Percentiles rank a stretch among this genome's conserved stretches.
Conservation (phyloP, 176 grass and related monocot genomes). For the Juncus inflexus region DNA sequence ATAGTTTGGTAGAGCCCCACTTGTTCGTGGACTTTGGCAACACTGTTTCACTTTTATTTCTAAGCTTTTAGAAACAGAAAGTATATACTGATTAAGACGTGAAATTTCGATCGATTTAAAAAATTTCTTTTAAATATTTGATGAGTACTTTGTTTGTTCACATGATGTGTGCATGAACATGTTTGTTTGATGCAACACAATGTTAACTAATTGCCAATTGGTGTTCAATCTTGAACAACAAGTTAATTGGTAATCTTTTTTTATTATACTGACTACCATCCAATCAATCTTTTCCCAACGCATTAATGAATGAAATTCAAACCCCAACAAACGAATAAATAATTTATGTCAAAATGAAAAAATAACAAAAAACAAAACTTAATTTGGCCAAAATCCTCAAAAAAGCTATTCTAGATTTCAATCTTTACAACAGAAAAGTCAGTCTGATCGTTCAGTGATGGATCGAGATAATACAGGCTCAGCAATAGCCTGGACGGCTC, state of each 20-base stretch:
- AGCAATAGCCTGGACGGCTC: slow-evolving; percentile 40
- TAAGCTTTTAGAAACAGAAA: slow-evolving; percentile 9
- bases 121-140: neutral
- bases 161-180: too few species aligned
- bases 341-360: slow-evolving; percentile 15
- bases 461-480: slow-evolving; percentile 43
- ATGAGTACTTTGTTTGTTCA: too few species aligned
- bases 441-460: slow-evolving; percentile 53
- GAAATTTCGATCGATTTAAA: neutral
- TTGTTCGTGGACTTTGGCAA: slow-evolving; percentile 6
- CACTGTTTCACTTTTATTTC: neutral
- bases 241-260: neutral
- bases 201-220: too few species aligned
- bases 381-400: neutral
- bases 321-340: slow-evolving; percentile 30
- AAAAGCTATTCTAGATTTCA: slow-evolving; percentile 29
- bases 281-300: slow-evolving; percentile 26
- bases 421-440: slow-evolving; percentile 2
- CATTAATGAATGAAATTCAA: slow-evolving; percentile 48
- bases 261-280: slow-evolving; percentile 16
- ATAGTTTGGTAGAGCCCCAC: slow-evolving; percentile 17
- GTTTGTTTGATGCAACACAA: too few species aligned
- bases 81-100: neutral
- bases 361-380: neutral
- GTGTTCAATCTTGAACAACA: slow-evolving; percentile 4